Conservation (phyloP, 2,329 filamentous ascomycete species). For the Diplodia scrobiculata region DNA sequence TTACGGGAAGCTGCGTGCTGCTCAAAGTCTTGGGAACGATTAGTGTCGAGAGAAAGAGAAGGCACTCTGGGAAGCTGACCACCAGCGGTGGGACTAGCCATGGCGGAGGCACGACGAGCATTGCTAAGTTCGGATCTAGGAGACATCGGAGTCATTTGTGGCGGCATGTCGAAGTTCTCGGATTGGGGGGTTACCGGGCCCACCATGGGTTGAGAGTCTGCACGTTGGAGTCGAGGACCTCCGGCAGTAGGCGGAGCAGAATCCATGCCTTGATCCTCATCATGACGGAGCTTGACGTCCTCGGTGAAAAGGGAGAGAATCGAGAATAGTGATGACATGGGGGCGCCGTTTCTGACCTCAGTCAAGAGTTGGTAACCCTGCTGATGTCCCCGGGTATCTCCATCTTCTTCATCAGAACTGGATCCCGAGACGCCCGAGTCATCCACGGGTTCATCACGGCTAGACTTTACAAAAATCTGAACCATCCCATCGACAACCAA, state of each 20-base stretch:
- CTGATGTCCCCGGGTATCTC: slow-evolving; percentile 58
- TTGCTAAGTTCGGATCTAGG: slow-evolving; percentile 33
- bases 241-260: slow-evolving; percentile 46
- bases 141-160: slow-evolving; percentile 38
- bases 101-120: slow-evolving; percentile 33
- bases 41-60: slow-evolving; percentile 68
- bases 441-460: slow-evolving; percentile 52
- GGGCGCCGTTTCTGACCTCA: slow-evolving; percentile 95
- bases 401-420: slow-evolving; percentile 46
- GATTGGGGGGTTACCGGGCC: slow-evolving; percentile 43
- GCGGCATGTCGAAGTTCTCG: slow-evolving; percentile 44
- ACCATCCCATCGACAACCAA: slow-evolving; percentile 94
- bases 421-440: slow-evolving; percentile 32
- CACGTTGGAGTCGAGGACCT: slow-evolving; percentile 31
- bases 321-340: slow-evolving; percentile 97
- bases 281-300: slow-evolving; percentile 76
- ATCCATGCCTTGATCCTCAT: slow-evolving; percentile 58
- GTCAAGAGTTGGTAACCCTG: slow-evolving; percentile 94
- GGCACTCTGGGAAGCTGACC: slow-evolving; percentile 63
- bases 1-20: slow-evolving; percentile 30
- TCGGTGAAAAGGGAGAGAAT: slow-evolving; percentile 97
- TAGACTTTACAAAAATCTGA: slow-evolving; percentile 97
- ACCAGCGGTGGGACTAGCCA: slow-evolving; percentile 43
- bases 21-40: neutral
- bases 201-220: slow-evolving; percentile 29